phyloP scores from a whole-genome alignment of 1,284 basidiomycete species.

The Cryptococcus amylolentus region DNA sequence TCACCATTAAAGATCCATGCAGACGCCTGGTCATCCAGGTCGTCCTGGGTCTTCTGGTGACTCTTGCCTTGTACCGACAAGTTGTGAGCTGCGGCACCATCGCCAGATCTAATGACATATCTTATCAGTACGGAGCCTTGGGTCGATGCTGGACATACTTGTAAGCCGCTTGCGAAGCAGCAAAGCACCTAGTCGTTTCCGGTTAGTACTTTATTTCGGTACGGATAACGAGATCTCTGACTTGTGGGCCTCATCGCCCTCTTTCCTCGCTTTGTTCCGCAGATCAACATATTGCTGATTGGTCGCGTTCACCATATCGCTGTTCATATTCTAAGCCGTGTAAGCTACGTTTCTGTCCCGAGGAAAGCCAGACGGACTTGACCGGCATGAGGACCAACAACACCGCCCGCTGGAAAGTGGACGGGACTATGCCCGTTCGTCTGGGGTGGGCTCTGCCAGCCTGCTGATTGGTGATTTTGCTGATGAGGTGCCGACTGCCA shows the following conservation, averaged over 20 bases:
- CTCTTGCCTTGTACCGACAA: slow-evolving; percentile 77
- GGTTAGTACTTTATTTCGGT: neutral
- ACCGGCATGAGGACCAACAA: slow-evolving; percentile 50
- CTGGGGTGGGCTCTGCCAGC: slow-evolving; percentile 22
- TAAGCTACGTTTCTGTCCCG: neutral
- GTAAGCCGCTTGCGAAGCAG: slow-evolving; percentile 43
- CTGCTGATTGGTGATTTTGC: slow-evolving; percentile 22
- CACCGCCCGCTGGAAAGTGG: slow-evolving; percentile 24
- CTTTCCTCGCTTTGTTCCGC: slow-evolving; percentile 67
- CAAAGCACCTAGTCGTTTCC: slow-evolving; percentile 31
- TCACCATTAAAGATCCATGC: slow-evolving; percentile 83
- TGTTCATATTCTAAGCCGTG: slow-evolving; percentile 50
- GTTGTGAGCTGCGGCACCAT: slow-evolving; percentile 77
- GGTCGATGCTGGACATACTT: slow-evolving; percentile 56
- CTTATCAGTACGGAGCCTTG: slow-evolving; percentile 57
- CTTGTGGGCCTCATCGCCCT: slow-evolving; percentile 56
- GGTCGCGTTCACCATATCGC: slow-evolving; percentile 50
- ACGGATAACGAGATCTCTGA: slow-evolving; percentile 9
- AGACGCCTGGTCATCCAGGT: slow-evolving; percentile 77
- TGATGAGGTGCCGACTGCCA: slow-evolving; percentile 27
- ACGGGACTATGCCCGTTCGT: slow-evolving; percentile 19
- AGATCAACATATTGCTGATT: slow-evolving; percentile 66
- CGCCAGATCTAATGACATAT: slow-evolving; percentile 52
- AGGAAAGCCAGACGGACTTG: slow-evolving; percentile 15
- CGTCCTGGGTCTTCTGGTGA: slow-evolving; percentile 75